Evolutionary conservation across 805 yeast genomes (phyloP), one percentile per base, ranked within the genome.

Genomic region (Nakazawaea anatomiae): DNA sequence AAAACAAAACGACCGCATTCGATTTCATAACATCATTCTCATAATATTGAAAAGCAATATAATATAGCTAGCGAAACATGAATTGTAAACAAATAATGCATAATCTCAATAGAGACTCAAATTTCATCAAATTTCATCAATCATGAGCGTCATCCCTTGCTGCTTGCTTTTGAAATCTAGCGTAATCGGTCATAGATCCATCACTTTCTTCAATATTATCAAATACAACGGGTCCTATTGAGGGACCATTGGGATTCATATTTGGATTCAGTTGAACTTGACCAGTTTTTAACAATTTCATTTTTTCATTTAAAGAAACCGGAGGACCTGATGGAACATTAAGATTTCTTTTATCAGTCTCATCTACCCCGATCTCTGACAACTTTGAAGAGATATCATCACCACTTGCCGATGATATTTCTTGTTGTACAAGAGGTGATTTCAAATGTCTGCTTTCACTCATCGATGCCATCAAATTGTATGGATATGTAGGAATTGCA

Each of bases 241-340:
- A 46, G 4, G 53, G 53, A 9, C 49, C 50, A 25, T 41, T 31
- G 3, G 46, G 42, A 34, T 41, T 18, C 4, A 42, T 25, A 11
- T 18, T 5, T 11, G 42, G 40, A 8, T 43, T 25, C 18, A 36
- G 34, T 36, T 42, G 49, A 25, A 51, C 47, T 32, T 52, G 49
- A 30, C 70, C 73, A 29, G 62, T 61, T 52, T 66, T 70, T 57
- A 76, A 59, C 50, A 75, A 53, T 25, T 64, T 60, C 56, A 76
- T 72, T 56, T 75, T 75, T 54, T 76, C 80, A 32, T 62, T 64
- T 39, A 76, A 57, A 3, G 79, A 69, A 52, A 76, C 67, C 8
- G 73, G 77, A 5, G 77, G 75, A 5, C 60, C 60, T 31, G 57
- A 53, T 12, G 69, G 65, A 18, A 51, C 52, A 44, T 60, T 62